phyloP scores from a whole-genome alignment of 1,139 yeast species.

The Arxiozyma telluris region DNA sequence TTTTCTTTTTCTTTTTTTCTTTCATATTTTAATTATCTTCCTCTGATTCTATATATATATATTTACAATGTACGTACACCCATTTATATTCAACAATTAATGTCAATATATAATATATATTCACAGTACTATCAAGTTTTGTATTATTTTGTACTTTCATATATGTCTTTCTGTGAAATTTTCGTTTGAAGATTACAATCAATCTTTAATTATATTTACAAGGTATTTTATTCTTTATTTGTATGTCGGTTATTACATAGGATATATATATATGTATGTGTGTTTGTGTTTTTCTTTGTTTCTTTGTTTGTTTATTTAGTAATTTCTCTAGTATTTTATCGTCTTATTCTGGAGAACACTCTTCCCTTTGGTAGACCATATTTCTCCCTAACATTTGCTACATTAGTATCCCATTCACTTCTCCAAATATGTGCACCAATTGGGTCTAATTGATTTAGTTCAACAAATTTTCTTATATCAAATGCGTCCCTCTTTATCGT shows the following conservation, averaged over 20 bases:
- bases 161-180: too few species aligned
- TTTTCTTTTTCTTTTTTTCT: too few species aligned
- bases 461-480: constrained; percentile 63
- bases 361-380: constrained; percentile 70
- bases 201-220: not conserved
- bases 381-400: constrained; percentile 53
- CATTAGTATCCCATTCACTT: constrained; percentile 71
- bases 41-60: not conserved
- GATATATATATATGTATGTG: not conserved
- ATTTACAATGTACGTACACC: not conserved
- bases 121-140: not conserved
- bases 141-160: not conserved
- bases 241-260: not conserved
- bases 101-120: too few species aligned
- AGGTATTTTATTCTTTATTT: not conserved
- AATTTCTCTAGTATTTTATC: constrained; percentile 11
- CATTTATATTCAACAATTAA: not conserved
- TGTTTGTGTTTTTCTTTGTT: too few species aligned
- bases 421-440: constrained; percentile 95
- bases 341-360: constrained; percentile 54
- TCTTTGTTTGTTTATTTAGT: not conserved
- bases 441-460: constrained; percentile 47
- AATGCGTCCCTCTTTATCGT: constrained; percentile 40
- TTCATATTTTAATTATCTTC: not conserved
- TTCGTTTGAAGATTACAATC: not conserved